A percentile compares a stretch with the other conserved stretches of the same genome.
phyloP scores from a whole-genome alignment of 768 basidiomycete genomes.

The Naganishia antarctica region DNA sequence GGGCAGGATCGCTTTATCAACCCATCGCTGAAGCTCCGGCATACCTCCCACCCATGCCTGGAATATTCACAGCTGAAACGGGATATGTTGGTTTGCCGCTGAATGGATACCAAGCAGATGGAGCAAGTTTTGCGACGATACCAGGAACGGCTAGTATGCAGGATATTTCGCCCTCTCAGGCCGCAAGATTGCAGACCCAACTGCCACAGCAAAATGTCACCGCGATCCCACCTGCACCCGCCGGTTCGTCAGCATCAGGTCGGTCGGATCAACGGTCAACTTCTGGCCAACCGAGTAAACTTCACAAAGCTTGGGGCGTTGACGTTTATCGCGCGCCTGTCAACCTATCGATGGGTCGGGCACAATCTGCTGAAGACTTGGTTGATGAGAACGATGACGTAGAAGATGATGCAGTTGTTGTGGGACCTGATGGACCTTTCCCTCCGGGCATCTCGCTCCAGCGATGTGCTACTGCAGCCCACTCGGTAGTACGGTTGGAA shows the following conservation, averaged over 20 bases:
- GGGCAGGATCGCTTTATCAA: conserved; percentile 38
- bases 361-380: not conserved
- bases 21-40: conserved; percentile 29
- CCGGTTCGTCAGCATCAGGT: not conserved
- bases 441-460: conserved; percentile 45
- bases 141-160: conserved; percentile 18
- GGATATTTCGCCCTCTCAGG: conserved; percentile 14
- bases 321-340: conserved; percentile 33
- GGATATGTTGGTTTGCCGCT: conserved; percentile 26
- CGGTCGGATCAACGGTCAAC: not conserved
- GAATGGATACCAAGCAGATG: conserved; percentile 8
- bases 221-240: not conserved
- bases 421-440: conserved; percentile 32
- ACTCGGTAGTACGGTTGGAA: conserved; percentile 46
- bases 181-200: not conserved
- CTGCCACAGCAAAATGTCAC: too few species aligned
- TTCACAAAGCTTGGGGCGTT: conserved; percentile 49
- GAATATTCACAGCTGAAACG: conserved; percentile 27
- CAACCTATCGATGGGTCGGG: conserved; percentile 4
- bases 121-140: not conserved
- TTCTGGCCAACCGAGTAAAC: conserved; percentile 26
- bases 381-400: conserved; percentile 10
- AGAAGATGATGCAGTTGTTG: conserved; percentile 24
- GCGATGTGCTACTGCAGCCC: conserved; percentile 46
- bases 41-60: conserved; percentile 30